A percentile compares a stretch with the other conserved stretches of the same genome.
Conservation (phyloP, 2,329 filamentous ascomycete species). For the Ophiognomonia clavigignenti-juglandacearum region DNA sequence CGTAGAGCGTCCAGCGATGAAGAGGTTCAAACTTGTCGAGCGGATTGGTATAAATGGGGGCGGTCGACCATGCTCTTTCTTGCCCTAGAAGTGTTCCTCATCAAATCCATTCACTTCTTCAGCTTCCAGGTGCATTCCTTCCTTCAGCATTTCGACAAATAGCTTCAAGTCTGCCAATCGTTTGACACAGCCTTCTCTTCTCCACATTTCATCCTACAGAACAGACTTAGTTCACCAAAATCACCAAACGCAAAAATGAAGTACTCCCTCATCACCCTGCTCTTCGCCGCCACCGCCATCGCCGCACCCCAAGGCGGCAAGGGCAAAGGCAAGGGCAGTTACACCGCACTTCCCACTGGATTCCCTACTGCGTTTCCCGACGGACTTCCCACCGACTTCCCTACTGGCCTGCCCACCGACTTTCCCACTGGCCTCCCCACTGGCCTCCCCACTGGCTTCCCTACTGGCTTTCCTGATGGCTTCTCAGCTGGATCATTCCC, state of each 20-base stretch:
- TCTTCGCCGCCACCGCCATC: conserved; percentile 8
- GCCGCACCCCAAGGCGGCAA: not conserved
- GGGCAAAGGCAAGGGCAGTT: not conserved
- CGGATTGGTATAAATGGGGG: no score
- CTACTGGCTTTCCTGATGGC: not conserved
- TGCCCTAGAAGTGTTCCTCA: no score
- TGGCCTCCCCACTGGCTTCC: not conserved
- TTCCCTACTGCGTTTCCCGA: not conserved
- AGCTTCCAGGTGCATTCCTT: no score
- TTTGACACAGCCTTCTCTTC: not conserved
- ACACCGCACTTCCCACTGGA: not conserved
- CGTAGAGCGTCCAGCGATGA: no score
- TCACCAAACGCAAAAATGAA: conserved; percentile 5
- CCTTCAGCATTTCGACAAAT: not conserved
- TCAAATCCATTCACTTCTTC: no score
- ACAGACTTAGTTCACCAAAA: no score
- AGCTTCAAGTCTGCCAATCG: not conserved
- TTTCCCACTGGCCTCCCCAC: not conserved
- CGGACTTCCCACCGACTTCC: not conserved
- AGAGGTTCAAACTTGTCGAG: no score
- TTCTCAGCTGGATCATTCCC: no score
- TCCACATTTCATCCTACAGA: not conserved
- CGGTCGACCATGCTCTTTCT: no score
- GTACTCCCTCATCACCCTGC: conserved; percentile 5
- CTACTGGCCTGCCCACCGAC: not conserved